A percentile compares a stretch with the other conserved stretches of the same genome.
These are phyloP conservation scores for Saccharomycopsis sp. DNA, from an alignment of 805 yeast genomes.

Conservation along the genomic window DNA sequence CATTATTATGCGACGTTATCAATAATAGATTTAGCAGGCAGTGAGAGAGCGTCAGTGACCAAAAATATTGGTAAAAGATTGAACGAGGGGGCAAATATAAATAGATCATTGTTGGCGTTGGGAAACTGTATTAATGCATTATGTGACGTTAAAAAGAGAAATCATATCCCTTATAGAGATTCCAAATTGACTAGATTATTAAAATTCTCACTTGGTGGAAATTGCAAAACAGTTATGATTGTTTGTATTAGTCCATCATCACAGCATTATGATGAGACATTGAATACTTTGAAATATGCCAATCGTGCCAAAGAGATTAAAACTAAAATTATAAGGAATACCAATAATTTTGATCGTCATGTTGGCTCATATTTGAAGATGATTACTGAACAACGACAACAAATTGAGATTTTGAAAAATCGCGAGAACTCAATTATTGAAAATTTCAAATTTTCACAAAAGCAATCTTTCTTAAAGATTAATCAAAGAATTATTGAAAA, in stretches of 20 bases:
- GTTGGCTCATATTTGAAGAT: constrained; percentile 78
- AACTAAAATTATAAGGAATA: constrained; percentile 69
- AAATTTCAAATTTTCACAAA: constrained; percentile 31
- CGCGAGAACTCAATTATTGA: constrained; percentile 43
- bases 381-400: constrained; percentile 74
- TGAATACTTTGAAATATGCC: constrained; percentile 87
- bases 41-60: constrained; percentile 90
- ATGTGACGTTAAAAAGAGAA: constrained; percentile 58
- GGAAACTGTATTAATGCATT: constrained; percentile 93
- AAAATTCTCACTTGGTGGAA: constrained; percentile 87
- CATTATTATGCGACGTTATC: constrained; percentile 76
- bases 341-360: constrained; percentile 70
- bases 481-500: constrained; percentile 31
- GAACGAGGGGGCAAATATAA: constrained; percentile 90
- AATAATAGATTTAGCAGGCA: constrained; percentile 89
- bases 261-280: constrained; percentile 85
- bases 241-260: constrained; percentile 89
- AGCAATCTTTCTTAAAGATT: constrained; percentile 34
- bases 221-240: constrained; percentile 93
- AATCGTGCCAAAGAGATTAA: constrained; percentile 86
- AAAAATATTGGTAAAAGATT: constrained; percentile 75
- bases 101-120: constrained; percentile 77
- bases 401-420: constrained; percentile 58
- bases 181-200: constrained; percentile 82
- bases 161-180: constrained; percentile 86